A percentile compares a stretch with the other conserved stretches of the same genome.
phyloP scores from a whole-genome alignment of 108 stramenopile species.

The Stephanodiscus minutulus region DNA sequence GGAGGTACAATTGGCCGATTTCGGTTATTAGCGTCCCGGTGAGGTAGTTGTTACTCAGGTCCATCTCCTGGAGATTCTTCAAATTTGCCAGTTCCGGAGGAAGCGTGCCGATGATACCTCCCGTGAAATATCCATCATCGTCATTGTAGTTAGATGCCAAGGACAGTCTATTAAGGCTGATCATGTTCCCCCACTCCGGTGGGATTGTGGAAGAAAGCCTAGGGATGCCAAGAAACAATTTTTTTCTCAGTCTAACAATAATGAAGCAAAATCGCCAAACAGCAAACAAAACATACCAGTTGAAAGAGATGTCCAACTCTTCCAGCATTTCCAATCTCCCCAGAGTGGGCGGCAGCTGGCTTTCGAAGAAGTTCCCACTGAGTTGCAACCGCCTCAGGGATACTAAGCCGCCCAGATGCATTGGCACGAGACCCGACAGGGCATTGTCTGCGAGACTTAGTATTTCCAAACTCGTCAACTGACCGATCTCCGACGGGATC shows the following conservation, averaged over 20 bases:
- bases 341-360: constrained; percentile 29
- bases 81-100: constrained; percentile 39
- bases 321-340: constrained; percentile 41
- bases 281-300: constrained; percentile 26
- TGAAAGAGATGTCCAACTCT: constrained; percentile 40
- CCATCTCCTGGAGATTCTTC: constrained; percentile 40
- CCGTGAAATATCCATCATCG: constrained; percentile 35
- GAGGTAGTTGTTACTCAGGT: constrained; percentile 36
- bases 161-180: constrained; percentile 30
- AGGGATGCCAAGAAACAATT: background rate
- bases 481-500: constrained; percentile 32
- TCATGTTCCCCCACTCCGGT: constrained; percentile 40
- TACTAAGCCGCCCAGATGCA: constrained; percentile 37
- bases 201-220: constrained; percentile 51
- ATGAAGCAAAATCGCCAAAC: background rate
- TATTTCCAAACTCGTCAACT: constrained; percentile 31
- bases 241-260: background rate
- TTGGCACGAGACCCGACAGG: constrained; percentile 33
- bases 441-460: constrained; percentile 33
- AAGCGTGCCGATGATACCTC: constrained; percentile 41
- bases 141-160: constrained; percentile 45
- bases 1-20: constrained; percentile 39
- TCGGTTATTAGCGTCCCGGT: constrained; percentile 44
- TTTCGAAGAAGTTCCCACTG: constrained; percentile 39
- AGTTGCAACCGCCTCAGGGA: constrained; percentile 37